Evolutionary conservation across 331 rosid genomes (phyloP).

Genomic region (Telfairia occidentalis): DNA sequence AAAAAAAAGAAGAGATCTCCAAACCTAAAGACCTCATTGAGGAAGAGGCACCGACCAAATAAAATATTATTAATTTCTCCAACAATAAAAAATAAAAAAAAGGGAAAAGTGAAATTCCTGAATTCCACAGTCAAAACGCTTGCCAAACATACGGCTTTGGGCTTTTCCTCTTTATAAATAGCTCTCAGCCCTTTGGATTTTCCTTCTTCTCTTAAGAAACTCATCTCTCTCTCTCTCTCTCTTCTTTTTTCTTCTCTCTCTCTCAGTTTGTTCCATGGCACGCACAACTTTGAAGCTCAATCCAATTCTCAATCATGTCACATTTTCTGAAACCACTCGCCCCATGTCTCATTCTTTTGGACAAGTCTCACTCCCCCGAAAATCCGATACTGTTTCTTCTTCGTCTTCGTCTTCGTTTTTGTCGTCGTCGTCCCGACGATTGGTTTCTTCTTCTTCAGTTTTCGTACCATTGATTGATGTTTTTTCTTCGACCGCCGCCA

Average conservation of each 20-base stretch:
- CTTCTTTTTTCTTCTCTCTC: not conserved
- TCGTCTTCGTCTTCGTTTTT: not conserved
- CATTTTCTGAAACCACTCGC: constrained; percentile 25
- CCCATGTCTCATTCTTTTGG: constrained; percentile 39
- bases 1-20: too few species aligned
- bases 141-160: constrained; percentile 31
- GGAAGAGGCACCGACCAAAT: constrained; percentile 65
- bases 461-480: not conserved
- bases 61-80: constrained; percentile 14
- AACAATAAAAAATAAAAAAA: not conserved
- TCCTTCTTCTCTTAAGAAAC: not conserved
- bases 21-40: constrained; percentile 9
- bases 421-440: constrained; percentile 4
- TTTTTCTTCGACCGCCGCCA: not conserved
- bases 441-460: constrained; percentile 18
- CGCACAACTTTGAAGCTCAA: constrained; percentile 18
- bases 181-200: constrained; percentile 16
- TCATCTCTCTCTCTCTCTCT: not conserved
- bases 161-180: constrained; percentile 11
- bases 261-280: constrained; percentile 34
- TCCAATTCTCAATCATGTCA: constrained; percentile 23
- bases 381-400: not conserved
- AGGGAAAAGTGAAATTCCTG: not conserved
- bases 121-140: not conserved
- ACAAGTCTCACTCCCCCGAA: constrained; percentile 34